A percentile compares a stretch with the other conserved stretches of the same genome.
These are phyloP conservation scores for Ogataea paraovalis DNA, from an alignment of 805 yeast species.

Conservation along the genomic window DNA sequence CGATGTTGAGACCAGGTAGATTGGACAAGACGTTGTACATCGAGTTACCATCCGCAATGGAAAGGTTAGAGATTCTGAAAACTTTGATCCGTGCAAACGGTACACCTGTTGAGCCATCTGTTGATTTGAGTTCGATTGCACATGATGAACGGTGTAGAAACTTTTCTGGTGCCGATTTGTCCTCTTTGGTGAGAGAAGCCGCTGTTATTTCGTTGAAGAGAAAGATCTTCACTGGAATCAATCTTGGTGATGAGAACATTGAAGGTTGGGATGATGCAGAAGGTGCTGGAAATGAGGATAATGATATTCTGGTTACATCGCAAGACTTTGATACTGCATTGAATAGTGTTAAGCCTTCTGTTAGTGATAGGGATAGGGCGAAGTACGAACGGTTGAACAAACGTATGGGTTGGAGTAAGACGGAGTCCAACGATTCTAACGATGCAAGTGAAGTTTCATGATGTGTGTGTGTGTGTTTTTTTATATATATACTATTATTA, in stretches of 20 bases:
- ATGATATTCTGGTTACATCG: constrained; percentile 48
- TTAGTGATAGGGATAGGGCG: constrained; percentile 74
- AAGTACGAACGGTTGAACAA: constrained; percentile 73
- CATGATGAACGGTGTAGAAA: constrained; percentile 77
- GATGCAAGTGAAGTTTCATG: constrained; percentile 2
- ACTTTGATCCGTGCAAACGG: constrained; percentile 69
- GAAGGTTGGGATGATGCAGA: constrained; percentile 7
- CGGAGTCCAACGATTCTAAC: constrained; percentile 11
- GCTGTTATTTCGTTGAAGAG: constrained; percentile 81
- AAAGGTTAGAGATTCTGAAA: constrained; percentile 74
- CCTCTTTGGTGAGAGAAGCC: constrained; percentile 91
- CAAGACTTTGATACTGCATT: constrained; percentile 73
- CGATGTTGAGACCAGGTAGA: constrained; percentile 96
- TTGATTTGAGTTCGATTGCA: constrained; percentile 61
- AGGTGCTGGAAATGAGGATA: constrained; percentile 10
- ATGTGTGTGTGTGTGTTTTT: neutral
- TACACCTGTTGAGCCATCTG: constrained; percentile 66
- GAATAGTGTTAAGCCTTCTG: constrained; percentile 79
- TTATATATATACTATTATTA: neutral
- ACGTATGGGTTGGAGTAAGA: constrained; percentile 66
- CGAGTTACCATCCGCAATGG: constrained; percentile 77
- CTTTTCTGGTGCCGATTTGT: constrained; percentile 94
- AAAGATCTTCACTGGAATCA: constrained; percentile 54
- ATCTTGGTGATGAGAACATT: constrained; percentile 41
- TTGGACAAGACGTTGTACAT: constrained; percentile 89